Conservation (phyloP, 345 rosid genomes). For the Murraya koenigii region DNA sequence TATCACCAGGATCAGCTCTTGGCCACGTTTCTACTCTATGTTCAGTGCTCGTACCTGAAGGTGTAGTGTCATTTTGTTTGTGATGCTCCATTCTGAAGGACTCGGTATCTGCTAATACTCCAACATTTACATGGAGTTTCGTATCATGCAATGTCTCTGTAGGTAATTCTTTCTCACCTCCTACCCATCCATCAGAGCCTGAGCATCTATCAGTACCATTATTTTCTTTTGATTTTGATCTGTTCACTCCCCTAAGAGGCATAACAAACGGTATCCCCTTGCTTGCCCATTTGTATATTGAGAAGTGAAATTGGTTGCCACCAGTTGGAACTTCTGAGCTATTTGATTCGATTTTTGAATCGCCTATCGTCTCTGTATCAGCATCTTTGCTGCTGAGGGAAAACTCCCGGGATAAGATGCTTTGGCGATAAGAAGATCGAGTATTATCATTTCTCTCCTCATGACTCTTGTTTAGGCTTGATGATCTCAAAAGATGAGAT, state of each 20-base stretch:
- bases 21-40: constrained; percentile 6
- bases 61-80: constrained; percentile 11
- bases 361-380: constrained; percentile 23
- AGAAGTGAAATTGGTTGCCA: constrained; percentile 66
- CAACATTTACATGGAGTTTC: neutral
- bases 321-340: constrained; percentile 22
- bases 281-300: constrained; percentile 92
- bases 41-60: constrained; percentile 6
- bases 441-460: constrained; percentile 26
- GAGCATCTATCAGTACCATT: constrained; percentile 32
- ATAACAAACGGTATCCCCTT: constrained; percentile 51
- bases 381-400: constrained; percentile 25
- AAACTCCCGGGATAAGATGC: constrained; percentile 33
- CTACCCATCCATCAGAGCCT: constrained; percentile 28
- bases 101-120: constrained; percentile 6
- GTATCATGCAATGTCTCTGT: constrained; percentile 15
- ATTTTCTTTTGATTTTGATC: constrained; percentile 41
- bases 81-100: constrained; percentile 18
- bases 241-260: constrained; percentile 41
- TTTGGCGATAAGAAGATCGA: constrained; percentile 19
- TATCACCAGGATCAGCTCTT: constrained; percentile 12
- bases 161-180: constrained; percentile 20
- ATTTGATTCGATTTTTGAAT: constrained; percentile 27
- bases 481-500: constrained; percentile 48
- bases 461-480: constrained; percentile 33